Conservation (phyloP, 1,284 basidiomycete species). For the Garcileccinum viscosum region DNA sequence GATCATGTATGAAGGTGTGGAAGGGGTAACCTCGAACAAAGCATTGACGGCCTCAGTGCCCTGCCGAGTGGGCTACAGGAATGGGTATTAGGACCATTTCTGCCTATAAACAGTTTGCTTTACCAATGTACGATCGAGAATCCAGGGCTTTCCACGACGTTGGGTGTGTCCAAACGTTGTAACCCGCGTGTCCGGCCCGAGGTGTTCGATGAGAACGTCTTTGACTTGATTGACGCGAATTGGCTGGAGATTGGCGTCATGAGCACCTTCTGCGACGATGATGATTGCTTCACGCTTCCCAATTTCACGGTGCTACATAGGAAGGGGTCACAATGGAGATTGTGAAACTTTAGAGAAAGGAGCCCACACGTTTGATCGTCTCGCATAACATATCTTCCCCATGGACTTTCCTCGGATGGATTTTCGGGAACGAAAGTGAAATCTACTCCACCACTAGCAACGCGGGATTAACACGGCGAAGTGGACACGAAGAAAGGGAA, state of each 20-base stretch:
- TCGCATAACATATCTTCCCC: slow-evolving; percentile 94
- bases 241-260: slow-evolving; percentile 86
- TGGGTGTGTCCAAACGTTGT: slow-evolving; percentile 99
- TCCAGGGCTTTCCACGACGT: slow-evolving; percentile 92
- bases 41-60: slow-evolving; percentile 93
- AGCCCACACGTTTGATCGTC: slow-evolving; percentile 77
- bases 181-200: slow-evolving; percentile 94
- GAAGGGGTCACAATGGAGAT: slow-evolving; percentile 5
- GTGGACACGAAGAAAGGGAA: slow-evolving; percentile 6
- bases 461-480: slow-evolving; percentile 15
- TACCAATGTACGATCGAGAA: slow-evolving; percentile 91
- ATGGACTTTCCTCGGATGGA: slow-evolving; percentile 80
- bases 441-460: slow-evolving; percentile 85
- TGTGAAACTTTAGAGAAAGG: neutral
- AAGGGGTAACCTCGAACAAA: slow-evolving; percentile 86
- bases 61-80: slow-evolving; percentile 85
- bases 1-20: slow-evolving; percentile 97
- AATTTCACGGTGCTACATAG: slow-evolving; percentile 78
- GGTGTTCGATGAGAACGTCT: slow-evolving; percentile 82
- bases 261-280: slow-evolving; percentile 96
- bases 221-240: slow-evolving; percentile 93
- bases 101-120: slow-evolving; percentile 23
- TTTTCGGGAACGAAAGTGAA: slow-evolving; percentile 97
- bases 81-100: neutral
- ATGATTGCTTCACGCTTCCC: slow-evolving; percentile 99